Conservation (phyloP, 257 asterid genomes). For the Asclepias syriaca region DNA sequence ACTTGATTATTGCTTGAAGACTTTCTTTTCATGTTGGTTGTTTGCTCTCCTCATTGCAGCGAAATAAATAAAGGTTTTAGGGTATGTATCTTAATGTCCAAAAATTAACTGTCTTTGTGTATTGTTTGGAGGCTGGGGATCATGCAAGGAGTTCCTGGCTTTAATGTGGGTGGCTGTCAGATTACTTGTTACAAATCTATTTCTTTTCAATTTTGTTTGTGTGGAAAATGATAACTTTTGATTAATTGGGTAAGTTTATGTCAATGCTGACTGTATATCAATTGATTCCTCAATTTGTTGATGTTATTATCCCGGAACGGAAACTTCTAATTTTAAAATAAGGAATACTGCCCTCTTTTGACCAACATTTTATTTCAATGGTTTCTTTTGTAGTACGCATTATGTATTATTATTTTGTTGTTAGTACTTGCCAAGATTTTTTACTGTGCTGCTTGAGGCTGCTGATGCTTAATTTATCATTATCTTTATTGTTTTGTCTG, state of each 20-base stretch:
- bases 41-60: neutral
- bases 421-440: neutral
- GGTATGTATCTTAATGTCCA: neutral
- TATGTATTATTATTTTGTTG: neutral
- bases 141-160: constrained; percentile 1
- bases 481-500: neutral
- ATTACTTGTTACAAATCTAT: neutral
- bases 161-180: neutral
- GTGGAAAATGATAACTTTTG: neutral
- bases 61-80: neutral
- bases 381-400: neutral
- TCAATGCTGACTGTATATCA: neutral
- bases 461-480: neutral
- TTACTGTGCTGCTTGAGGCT: neutral
- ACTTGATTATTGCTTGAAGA: neutral
- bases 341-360: neutral
- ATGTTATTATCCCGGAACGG: neutral
- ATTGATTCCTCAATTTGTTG: neutral
- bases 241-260: neutral
- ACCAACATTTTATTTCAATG: neutral
- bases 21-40: neutral
- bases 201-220: neutral
- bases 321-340: neutral
- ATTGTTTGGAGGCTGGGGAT: neutral
- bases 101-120: neutral